These are phyloP conservation scores for Sporothrix inflata DNA, from an alignment of 2,329 filamentous ascomycete species.

Conservation along the genomic window DNA sequence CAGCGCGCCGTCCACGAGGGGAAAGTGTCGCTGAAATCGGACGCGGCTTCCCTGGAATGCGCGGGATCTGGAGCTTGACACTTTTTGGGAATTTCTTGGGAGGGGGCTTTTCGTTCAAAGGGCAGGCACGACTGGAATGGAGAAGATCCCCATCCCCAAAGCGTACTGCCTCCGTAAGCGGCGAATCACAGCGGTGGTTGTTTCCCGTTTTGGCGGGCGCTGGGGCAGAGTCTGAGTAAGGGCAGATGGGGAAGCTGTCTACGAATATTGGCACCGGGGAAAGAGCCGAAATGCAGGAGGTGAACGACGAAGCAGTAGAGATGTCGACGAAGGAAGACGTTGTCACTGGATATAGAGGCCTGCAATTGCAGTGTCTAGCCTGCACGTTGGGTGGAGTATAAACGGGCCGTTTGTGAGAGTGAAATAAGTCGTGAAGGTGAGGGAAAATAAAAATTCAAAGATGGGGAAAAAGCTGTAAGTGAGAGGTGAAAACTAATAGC, in stretches of 20 bases:
- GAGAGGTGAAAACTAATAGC: neutral
- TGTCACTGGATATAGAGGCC: neutral
- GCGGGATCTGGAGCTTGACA: conserved; percentile 5
- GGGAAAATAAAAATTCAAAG: neutral
- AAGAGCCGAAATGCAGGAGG: neutral
- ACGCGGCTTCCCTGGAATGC: conserved; percentile 9
- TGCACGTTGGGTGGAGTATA: neutral
- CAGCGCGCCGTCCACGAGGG: conserved; percentile 19
- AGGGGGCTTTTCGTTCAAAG: neutral
- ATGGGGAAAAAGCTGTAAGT: neutral
- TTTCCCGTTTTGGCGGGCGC: conserved; percentile 2
- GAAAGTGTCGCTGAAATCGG: conserved; percentile 32
- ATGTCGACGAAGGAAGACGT: no score
- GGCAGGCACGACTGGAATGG: conserved; percentile 18
- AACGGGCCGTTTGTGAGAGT: conserved; percentile 8
- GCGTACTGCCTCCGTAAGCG: neutral
- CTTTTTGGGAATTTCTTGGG: neutral
- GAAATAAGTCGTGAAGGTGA: neutral
- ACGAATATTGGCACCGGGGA: neutral
- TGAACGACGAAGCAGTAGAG: neutral
- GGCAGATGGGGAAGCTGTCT: neutral
- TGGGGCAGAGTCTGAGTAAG: conserved; percentile 16
- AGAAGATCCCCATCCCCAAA: neutral
- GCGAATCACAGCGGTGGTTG: neutral
- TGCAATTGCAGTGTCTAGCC: neutral